phyloP scores from a whole-genome alignment of 2,329 filamentous ascomycete genomes.

The Claviceps sp. region DNA sequence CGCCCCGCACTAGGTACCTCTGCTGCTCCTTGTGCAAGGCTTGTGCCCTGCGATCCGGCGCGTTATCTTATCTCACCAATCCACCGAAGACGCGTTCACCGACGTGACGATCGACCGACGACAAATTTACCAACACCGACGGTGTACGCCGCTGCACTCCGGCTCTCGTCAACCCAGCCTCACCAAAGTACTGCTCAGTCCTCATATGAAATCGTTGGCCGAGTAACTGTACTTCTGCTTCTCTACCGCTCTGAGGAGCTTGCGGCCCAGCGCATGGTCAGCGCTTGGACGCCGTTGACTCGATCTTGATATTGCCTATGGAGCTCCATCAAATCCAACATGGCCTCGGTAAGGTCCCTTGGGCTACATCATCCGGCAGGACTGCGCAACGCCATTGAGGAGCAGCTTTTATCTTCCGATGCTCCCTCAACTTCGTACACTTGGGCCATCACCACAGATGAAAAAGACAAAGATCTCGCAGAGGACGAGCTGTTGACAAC shows the following conservation, averaged over 20 bases:
- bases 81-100: no score
- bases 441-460: constrained; percentile 53
- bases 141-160: background rate
- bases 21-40: background rate
- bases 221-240: background rate
- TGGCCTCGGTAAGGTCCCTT: constrained; percentile 85
- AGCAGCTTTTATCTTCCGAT: constrained; percentile 60
- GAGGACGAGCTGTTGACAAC: constrained; percentile 77
- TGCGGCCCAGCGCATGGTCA: background rate
- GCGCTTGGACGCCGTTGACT: background rate
- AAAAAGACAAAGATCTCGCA: constrained; percentile 25
- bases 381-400: constrained; percentile 68
- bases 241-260: background rate
- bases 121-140: no score
- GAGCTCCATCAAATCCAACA: constrained; percentile 26
- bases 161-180: background rate
- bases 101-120: no score
- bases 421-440: constrained; percentile 53
- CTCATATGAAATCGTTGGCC: background rate
- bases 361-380: constrained; percentile 82
- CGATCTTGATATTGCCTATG: constrained; percentile 16
- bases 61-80: constrained; percentile 1
- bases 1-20: background rate
- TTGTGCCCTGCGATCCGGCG: background rate
- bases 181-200: background rate